Evolutionary conservation across 495 filamentous ascomycete genomes (phyloP).

Genomic region (Xylaria palmicola): DNA sequence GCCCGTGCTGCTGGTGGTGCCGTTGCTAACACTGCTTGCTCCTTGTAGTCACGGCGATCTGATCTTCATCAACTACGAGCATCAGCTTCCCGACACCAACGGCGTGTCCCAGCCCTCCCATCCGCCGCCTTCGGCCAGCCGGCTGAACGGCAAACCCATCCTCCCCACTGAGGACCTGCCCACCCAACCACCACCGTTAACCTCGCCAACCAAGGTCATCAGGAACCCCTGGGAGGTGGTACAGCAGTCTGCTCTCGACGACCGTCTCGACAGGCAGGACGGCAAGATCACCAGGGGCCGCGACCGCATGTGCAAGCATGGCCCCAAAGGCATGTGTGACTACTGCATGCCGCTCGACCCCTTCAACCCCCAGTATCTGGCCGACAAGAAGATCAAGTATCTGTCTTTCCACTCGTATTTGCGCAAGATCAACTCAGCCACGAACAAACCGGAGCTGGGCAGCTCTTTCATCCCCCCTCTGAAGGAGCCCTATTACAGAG

Average conservation of each 20-base stretch:
- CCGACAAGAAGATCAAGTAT: constrained; percentile 97
- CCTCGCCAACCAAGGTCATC: constrained; percentile 60
- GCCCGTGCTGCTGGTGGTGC: not conserved
- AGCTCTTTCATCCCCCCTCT: constrained; percentile 95
- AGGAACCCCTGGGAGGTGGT: constrained; percentile 95
- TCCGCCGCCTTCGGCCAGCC: constrained; percentile 47
- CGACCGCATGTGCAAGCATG: constrained; percentile 96
- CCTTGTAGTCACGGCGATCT: constrained; percentile 78
- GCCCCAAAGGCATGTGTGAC: constrained; percentile 97
- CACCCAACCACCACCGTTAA: constrained; percentile 56
- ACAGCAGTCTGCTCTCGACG: constrained; percentile 80
- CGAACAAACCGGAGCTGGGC: constrained; percentile 89
- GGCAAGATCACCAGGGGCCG: constrained; percentile 81
- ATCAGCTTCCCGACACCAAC: constrained; percentile 35
- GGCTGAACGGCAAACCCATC: constrained; percentile 78
- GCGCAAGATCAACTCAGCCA: constrained; percentile 89
- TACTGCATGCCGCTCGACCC: constrained; percentile 99
- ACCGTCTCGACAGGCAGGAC: constrained; percentile 81
- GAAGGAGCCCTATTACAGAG: constrained; percentile 89
- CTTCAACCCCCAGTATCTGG: constrained; percentile 81
- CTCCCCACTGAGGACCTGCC: constrained; percentile 65
- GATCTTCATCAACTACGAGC: constrained; percentile 78
- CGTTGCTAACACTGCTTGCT: constrained; percentile 15
- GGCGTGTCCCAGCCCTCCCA: constrained; percentile 38
- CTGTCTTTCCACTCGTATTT: constrained; percentile 94